Percentiles rank a stretch among this genome's conserved stretches.
Conservation (phyloP, 805 yeast species). For the Blastobotrys muscicola region DNA sequence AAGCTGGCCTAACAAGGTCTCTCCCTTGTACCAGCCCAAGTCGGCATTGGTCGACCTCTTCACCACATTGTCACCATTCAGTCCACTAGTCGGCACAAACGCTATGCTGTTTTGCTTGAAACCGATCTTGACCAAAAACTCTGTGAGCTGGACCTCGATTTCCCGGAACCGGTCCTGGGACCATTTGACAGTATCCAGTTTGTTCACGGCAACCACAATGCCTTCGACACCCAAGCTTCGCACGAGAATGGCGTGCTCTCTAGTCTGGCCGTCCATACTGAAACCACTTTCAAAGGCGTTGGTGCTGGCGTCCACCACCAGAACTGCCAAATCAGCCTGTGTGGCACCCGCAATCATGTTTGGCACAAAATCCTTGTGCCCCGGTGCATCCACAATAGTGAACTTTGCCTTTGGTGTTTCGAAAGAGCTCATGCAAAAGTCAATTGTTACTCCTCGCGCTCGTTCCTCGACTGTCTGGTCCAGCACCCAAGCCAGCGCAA, state of each 20-base stretch:
- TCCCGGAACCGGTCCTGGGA: slow-evolving; percentile 41
- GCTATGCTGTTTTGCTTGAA: slow-evolving; percentile 33
- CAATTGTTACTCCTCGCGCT: slow-evolving; percentile 67
- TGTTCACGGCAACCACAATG: slow-evolving; percentile 57
- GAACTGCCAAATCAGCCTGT: slow-evolving; percentile 66
- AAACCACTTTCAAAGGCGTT: slow-evolving; percentile 70
- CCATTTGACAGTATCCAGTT: slow-evolving; percentile 59
- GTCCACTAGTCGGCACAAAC: slow-evolving; percentile 63
- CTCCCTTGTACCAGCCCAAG: slow-evolving; percentile 39
- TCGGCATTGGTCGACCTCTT: slow-evolving; percentile 24
- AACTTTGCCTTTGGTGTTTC: slow-evolving; percentile 46
- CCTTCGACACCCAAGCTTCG: slow-evolving; percentile 55
- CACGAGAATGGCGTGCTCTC: slow-evolving; percentile 65
- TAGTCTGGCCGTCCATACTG: slow-evolving; percentile 61
- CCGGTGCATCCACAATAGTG: slow-evolving; percentile 78
- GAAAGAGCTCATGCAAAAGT: slow-evolving; percentile 59
- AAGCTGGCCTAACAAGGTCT: slow-evolving; percentile 25
- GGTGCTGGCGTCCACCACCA: slow-evolving; percentile 56
- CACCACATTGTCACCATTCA: slow-evolving; percentile 56
- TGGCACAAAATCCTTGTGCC: slow-evolving; percentile 75
- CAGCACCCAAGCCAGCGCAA: slow-evolving; percentile 79
- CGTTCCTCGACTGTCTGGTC: slow-evolving; percentile 76
- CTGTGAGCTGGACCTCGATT: slow-evolving; percentile 40
- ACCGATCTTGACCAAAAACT: slow-evolving; percentile 45
- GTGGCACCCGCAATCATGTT: slow-evolving; percentile 78